Evolutionary conservation across 2,329 filamentous ascomycete species (phyloP).

Genomic region (Seiridium cupressi): DNA sequence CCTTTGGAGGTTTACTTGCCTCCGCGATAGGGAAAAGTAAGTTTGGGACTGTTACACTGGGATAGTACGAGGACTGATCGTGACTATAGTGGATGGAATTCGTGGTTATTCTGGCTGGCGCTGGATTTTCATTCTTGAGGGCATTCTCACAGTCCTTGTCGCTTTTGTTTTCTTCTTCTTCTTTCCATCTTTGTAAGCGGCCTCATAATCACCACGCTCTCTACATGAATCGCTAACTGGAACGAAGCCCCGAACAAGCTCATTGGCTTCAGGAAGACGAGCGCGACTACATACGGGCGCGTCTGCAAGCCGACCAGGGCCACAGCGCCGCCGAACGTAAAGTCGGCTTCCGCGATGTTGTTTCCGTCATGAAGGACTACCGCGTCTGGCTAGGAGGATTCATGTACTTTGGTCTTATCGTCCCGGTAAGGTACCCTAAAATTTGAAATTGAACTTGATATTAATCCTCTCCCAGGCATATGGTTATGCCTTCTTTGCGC

Average conservation of each 20-base stretch:
- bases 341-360: conserved; percentile 57
- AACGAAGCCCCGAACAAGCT: conserved; percentile 59
- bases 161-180: conserved; percentile 62
- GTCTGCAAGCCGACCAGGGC: conserved; percentile 69
- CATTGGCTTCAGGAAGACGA: conserved; percentile 74
- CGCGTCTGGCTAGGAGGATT: conserved; percentile 72
- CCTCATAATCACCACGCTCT: too few species aligned
- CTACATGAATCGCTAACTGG: too few species aligned
- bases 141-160: conserved; percentile 35
- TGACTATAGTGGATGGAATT: conserved; percentile 58
- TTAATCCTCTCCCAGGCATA: conserved; percentile 46
- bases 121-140: conserved; percentile 56
- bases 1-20: conserved; percentile 84
- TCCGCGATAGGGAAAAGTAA: conserved; percentile 78
- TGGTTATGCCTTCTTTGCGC: conserved; percentile 75
- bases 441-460: background rate
- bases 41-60: conserved; percentile 9
- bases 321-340: conserved; percentile 61
- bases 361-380: conserved; percentile 67
- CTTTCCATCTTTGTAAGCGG: conserved; percentile 62
- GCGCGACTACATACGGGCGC: conserved; percentile 61
- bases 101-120: conserved; percentile 71
- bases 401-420: conserved; percentile 80
- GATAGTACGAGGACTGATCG: conserved; percentile 1
- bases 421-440: conserved; percentile 41